A percentile compares a stretch with the other conserved stretches of the same genome.
Conservation (phyloP, 176 grass and related monocot species). For the Oryza coarctata region DNA sequence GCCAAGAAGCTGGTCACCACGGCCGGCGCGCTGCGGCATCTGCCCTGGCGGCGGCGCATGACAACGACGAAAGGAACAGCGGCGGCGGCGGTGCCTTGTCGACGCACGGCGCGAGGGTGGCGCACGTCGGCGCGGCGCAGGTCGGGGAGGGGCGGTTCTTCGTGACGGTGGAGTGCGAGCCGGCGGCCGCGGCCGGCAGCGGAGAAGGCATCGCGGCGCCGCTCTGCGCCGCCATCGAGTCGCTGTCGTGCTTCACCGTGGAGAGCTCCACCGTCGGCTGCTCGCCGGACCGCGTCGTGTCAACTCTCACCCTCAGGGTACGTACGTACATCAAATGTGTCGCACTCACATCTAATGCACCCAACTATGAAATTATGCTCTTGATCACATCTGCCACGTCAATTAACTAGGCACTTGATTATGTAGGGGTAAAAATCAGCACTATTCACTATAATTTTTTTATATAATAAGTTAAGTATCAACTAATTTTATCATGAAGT, state of each 20-base stretch:
- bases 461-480: too few species aligned
- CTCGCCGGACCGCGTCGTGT: conserved; percentile 40
- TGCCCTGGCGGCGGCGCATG: neutral
- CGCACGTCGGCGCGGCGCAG: conserved; percentile 39
- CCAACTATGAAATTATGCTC: too few species aligned
- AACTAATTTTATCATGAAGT: too few species aligned
- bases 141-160: conserved; percentile 63
- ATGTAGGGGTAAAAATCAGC: too few species aligned
- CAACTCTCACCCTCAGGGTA: conserved; percentile 69
- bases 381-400: too few species aligned
- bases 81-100: too few species aligned
- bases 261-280: conserved; percentile 70
- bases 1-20: too few species aligned
- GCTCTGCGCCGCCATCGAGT: conserved; percentile 66
- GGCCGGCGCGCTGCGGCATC: neutral
- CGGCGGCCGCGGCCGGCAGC: neutral
- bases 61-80: too few species aligned
- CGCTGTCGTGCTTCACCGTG: conserved; percentile 57
- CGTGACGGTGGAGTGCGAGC: conserved; percentile 71
- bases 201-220: conserved; percentile 41
- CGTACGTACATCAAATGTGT: too few species aligned
- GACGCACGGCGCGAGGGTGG: conserved; percentile 43
- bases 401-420: too few species aligned
- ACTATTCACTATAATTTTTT: too few species aligned
- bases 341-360: too few species aligned